phyloP scores from a whole-genome alignment of 2,329 filamentous ascomycete species.

The Diaporthe amygdali region DNA sequence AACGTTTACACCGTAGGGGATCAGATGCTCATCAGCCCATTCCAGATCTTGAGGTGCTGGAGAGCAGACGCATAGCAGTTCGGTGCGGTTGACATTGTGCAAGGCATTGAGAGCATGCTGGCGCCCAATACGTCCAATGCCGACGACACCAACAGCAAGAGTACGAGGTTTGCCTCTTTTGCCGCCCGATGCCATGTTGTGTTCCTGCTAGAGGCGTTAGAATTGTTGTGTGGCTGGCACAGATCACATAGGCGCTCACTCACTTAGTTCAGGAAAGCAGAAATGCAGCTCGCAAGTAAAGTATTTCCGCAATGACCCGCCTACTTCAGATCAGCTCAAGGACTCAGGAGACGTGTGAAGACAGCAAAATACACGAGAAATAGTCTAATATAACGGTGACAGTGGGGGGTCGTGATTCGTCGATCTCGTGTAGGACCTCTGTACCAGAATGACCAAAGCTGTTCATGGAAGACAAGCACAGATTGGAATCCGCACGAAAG shows the following conservation, averaged over 20 bases:
- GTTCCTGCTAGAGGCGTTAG: background rate
- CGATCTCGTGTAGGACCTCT: too few relatives aligned
- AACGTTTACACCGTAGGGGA: conserved; percentile 47
- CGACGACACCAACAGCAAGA: conserved; percentile 27
- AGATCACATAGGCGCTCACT: background rate
- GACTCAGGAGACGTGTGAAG: too few relatives aligned
- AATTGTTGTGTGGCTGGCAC: background rate
- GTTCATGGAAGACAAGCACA: background rate
- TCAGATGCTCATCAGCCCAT: conserved; percentile 50
- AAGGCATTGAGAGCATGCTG: conserved; percentile 54
- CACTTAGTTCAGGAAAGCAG: background rate
- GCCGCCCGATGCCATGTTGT: background rate
- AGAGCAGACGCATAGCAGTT: conserved; percentile 1
- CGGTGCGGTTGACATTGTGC: background rate
- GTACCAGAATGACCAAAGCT: background rate
- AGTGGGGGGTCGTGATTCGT: background rate
- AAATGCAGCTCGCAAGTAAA: too few relatives aligned
- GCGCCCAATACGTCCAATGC: conserved; percentile 58
- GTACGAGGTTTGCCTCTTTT: background rate
- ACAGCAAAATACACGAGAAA: too few relatives aligned
- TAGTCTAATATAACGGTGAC: too few relatives aligned
- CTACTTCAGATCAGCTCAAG: background rate
- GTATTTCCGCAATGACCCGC: background rate
- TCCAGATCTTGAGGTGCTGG: conserved; percentile 32
- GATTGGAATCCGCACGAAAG: background rate